Evolutionary conservation across 2,329 filamentous ascomycete genomes (phyloP), one percentile per base, ranked within the genome.

Genomic region (Hirsutella rhossiliensis): DNA sequence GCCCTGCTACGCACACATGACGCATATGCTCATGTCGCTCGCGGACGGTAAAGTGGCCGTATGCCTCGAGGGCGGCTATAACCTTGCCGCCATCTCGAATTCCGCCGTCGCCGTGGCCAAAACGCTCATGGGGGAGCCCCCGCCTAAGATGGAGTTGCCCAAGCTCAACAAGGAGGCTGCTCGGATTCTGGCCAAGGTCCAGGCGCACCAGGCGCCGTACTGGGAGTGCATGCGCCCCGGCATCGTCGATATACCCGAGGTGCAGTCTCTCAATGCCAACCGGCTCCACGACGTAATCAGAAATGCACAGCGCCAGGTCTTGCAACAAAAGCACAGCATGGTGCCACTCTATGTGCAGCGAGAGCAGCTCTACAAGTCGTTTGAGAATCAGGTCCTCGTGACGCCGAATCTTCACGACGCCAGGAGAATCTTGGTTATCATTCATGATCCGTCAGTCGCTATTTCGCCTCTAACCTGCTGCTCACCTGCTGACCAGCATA

Each of bases 1-100:
- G 0, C 67, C 80, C 5, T 94, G 92, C 58, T 98, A 97, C 59
- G 87, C 89, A 13, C 90, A 98, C 58, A 97, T 98, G 92, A 97
- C 92, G 15, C 88, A 96, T 59, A 96, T 97, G 90, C 76, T 98
- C 40, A 97, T 96, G 89, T 88, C 87, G 2, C 72, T 98, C 18
- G 90, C 92, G 1, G 75, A 81, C 38, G 92, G 92, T 27, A 95
- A 89, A 58, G 75, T 98, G 13, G 85, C 87, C 3, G 90, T 96
- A 9, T 96, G 89, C 58, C 72, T 98, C 3, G 92, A 98, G 66
- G 92, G 92, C 19, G 92, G 92, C 9, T 98, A 98, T 64, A 97
- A 97, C 55, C 77, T 98, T 20, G 72, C 80, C 40, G 92, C 92
- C 1, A 98, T 98, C 46, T 94, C 92, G 0, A 81, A 85, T 45